Evolutionary conservation across 1,284 basidiomycete species (phyloP).

Genomic region (Cryptococcus sp.): DNA sequence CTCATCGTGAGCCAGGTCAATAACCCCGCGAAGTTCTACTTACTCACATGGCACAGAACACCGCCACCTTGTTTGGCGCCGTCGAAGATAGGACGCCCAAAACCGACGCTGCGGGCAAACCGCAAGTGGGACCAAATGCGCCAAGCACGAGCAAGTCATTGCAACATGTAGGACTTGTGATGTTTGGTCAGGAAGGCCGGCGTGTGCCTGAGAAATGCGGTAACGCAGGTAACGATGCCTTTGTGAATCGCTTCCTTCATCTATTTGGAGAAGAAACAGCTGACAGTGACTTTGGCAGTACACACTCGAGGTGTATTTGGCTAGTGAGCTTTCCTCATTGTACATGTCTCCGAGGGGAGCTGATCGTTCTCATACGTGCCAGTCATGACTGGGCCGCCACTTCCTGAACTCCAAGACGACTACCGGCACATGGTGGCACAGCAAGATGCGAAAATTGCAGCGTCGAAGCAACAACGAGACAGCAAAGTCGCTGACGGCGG

Average conservation of each 20-base stretch:
- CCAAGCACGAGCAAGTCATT: conserved; percentile 21
- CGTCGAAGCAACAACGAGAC: not conserved
- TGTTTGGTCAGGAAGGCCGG: conserved; percentile 25
- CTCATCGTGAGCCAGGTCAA: conserved; percentile 32
- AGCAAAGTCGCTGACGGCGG: not conserved
- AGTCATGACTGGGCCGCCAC: conserved; percentile 27
- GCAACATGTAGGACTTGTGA: conserved; percentile 24
- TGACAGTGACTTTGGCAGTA: conserved; percentile 18
- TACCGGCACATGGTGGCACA: conserved; percentile 9
- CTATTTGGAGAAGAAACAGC: not conserved
- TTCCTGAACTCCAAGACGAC: conserved; percentile 26
- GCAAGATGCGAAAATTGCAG: not conserved
- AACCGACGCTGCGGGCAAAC: not conserved
- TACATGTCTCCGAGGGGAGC: conserved; percentile 1
- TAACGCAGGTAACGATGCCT: conserved; percentile 43
- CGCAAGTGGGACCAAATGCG: not conserved
- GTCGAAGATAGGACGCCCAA: conserved; percentile 25
- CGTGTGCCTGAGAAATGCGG: conserved; percentile 22
- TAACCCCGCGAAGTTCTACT: not conserved
- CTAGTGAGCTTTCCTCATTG: conserved; percentile 17
- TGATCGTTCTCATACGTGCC: conserved; percentile 8
- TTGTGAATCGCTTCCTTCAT: conserved; percentile 22
- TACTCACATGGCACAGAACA: conserved; percentile 28
- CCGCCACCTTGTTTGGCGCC: conserved; percentile 38
- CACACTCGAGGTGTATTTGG: conserved; percentile 28